phyloP scores from a whole-genome alignment of 257 asterid species.

The Solanum raphanifolium region DNA sequence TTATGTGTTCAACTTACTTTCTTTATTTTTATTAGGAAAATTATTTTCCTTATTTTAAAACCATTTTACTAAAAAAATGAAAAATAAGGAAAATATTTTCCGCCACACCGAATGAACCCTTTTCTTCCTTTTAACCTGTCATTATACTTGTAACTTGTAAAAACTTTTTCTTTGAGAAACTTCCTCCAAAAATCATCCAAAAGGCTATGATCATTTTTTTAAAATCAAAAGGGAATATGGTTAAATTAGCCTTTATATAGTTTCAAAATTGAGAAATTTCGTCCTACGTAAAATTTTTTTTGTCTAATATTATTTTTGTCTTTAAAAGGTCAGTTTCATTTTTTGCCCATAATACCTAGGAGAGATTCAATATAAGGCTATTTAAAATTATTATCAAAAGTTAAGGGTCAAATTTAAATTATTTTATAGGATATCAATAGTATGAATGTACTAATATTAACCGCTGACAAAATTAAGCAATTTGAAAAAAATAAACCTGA shows the following conservation, averaged over 20 bases:
- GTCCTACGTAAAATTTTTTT: neutral
- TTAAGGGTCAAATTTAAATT: too few species aligned
- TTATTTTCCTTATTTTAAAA: neutral
- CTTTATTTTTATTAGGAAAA: accelerated
- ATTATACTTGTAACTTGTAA: neutral
- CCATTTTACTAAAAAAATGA: too few species aligned
- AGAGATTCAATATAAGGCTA: neutral
- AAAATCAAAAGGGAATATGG: neutral
- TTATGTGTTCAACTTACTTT: accelerated
- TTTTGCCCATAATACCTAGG: neutral
- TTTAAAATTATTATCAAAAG: too few species aligned
- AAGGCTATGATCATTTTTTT: neutral
- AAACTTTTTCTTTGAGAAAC: neutral
- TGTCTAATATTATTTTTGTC: neutral
- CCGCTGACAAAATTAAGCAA: neutral
- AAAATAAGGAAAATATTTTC: neutral
- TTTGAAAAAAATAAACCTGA: neutral
- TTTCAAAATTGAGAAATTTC: neutral
- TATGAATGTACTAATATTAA: too few species aligned
- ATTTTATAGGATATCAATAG: too few species aligned
- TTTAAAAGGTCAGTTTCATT: neutral
- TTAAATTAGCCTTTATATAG: neutral
- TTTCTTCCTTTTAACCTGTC: neutral
- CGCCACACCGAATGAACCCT: neutral
- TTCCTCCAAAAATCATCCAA: neutral